phyloP scores from a whole-genome alignment of 495 filamentous ascomycete species.

The Saxophila tyrrhenica region DNA sequence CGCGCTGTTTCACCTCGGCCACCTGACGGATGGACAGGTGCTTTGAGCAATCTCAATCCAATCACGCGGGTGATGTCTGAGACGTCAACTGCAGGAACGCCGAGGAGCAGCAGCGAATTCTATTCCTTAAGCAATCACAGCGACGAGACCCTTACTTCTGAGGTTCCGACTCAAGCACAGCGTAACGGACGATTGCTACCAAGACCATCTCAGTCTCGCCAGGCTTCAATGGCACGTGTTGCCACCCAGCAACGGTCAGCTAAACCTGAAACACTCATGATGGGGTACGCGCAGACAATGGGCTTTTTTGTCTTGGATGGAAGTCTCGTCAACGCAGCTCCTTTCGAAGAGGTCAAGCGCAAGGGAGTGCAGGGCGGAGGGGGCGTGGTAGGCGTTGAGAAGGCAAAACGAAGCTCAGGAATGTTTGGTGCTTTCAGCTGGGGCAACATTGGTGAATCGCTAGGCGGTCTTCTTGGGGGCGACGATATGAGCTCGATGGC shows the following conservation, averaged over 20 bases:
- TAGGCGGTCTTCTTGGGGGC: constrained; percentile 73
- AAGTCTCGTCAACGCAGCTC: constrained; percentile 75
- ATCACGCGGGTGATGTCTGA: constrained; percentile 64
- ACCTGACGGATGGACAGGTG: constrained; percentile 23
- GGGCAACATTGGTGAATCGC: constrained; percentile 77
- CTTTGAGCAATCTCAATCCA: constrained; percentile 33
- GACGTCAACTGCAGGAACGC: constrained; percentile 54
- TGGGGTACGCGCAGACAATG: constrained; percentile 94
- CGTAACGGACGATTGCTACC: constrained; percentile 39
- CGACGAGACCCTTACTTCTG: constrained; percentile 81
- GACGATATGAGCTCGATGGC: constrained; percentile 83
- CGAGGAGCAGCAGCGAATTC: constrained; percentile 86
- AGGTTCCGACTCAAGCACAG: constrained; percentile 56
- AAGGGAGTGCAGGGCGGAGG: constrained; percentile 79
- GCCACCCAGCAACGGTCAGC: background rate
- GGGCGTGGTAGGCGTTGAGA: constrained; percentile 70
- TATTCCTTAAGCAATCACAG: constrained; percentile 91
- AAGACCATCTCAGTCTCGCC: constrained; percentile 47
- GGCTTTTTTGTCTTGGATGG: constrained; percentile 87
- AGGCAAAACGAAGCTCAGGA: constrained; percentile 62
- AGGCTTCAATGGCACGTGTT: constrained; percentile 20
- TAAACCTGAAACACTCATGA: constrained; percentile 70
- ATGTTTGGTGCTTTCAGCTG: constrained; percentile 78
- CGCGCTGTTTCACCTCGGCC: constrained; percentile 26
- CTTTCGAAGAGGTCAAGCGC: constrained; percentile 90